Evolutionary conservation across 768 basidiomycete genomes (phyloP).

Genomic region (Leccinum obscurum): DNA sequence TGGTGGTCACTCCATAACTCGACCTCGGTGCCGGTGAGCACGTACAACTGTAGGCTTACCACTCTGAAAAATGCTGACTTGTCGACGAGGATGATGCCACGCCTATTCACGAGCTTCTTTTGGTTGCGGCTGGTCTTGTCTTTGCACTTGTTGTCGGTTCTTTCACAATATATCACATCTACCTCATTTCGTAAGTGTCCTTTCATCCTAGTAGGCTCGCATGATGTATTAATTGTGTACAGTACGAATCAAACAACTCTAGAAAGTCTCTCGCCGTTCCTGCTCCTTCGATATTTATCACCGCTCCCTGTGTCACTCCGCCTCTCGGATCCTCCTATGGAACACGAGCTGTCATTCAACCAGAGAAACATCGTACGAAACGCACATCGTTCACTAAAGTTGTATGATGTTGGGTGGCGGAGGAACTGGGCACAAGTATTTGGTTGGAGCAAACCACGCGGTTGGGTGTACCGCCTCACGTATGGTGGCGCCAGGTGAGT

Average conservation of each 20-base stretch:
- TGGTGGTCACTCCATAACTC: slow-evolving; percentile 69
- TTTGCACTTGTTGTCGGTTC: slow-evolving; percentile 71
- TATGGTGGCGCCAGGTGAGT: slow-evolving; percentile 69
- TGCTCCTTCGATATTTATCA: slow-evolving; percentile 70
- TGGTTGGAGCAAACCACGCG: slow-evolving; percentile 53
- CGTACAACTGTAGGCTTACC: not conserved
- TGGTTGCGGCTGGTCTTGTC: slow-evolving; percentile 58
- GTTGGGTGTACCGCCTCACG: slow-evolving; percentile 54
- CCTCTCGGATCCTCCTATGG: slow-evolving; percentile 68
- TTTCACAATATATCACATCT: slow-evolving; percentile 74
- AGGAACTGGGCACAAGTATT: slow-evolving; percentile 70
- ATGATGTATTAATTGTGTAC: not conserved
- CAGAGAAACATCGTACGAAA: slow-evolving; percentile 68
- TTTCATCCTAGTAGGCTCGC: not conserved
- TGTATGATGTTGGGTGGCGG: slow-evolving; percentile 76
- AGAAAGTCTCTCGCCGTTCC: slow-evolving; percentile 73
- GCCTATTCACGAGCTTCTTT: slow-evolving; percentile 68
- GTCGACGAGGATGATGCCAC: slow-evolving; percentile 54
- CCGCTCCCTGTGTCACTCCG: slow-evolving; percentile 48
- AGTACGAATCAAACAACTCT: slow-evolving; percentile 89
- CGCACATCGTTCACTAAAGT: slow-evolving; percentile 56
- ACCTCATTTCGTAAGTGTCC: slow-evolving; percentile 64
- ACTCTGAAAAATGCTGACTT: slow-evolving; percentile 4
- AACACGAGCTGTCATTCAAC: slow-evolving; percentile 63
- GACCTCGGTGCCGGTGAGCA: slow-evolving; percentile 52